A percentile compares a stretch with the other conserved stretches of the same genome.
Conservation (phyloP, 805 yeast genomes). For the Candida andamanensis region DNA sequence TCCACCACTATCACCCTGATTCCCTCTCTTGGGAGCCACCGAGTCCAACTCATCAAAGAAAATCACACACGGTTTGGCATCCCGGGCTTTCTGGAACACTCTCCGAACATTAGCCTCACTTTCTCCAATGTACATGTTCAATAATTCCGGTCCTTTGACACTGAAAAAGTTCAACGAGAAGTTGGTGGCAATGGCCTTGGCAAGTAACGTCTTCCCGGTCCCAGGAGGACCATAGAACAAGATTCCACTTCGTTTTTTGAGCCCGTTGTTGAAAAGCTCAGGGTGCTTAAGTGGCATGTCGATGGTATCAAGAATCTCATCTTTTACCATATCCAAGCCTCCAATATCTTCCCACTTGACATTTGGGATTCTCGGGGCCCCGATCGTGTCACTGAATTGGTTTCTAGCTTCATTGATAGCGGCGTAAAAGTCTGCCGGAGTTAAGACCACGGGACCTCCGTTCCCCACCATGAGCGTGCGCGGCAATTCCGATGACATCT, state of each 20-base stretch:
- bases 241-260: slow-evolving; percentile 91
- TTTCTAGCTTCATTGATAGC: slow-evolving; percentile 79
- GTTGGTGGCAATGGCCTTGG: slow-evolving; percentile 95
- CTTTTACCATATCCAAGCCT: slow-evolving; percentile 85
- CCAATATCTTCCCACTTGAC: slow-evolving; percentile 98
- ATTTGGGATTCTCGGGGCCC: slow-evolving; percentile 93
- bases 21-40: slow-evolving; percentile 97
- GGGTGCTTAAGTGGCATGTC: slow-evolving; percentile 95
- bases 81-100: slow-evolving; percentile 91
- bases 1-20: slow-evolving; percentile 98
- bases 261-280: slow-evolving; percentile 78
- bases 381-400: slow-evolving; percentile 89
- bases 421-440: slow-evolving; percentile 57
- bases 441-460: slow-evolving; percentile 51
- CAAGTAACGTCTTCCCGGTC: slow-evolving; percentile 92
- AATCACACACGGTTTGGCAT: slow-evolving; percentile 95
- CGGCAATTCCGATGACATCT: slow-evolving; percentile 18
- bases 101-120: slow-evolving; percentile 95
- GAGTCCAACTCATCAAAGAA: slow-evolving; percentile 97
- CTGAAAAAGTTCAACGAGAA: slow-evolving; percentile 92
- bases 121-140: slow-evolving; percentile 98
- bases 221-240: slow-evolving; percentile 98
- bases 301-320: slow-evolving; percentile 89
- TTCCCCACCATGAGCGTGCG: slow-evolving; percentile 40
- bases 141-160: slow-evolving; percentile 93